Evolutionary conservation across 371 early-diverging fungal species (phyloP).

Genomic region (Circinella minor): DNA sequence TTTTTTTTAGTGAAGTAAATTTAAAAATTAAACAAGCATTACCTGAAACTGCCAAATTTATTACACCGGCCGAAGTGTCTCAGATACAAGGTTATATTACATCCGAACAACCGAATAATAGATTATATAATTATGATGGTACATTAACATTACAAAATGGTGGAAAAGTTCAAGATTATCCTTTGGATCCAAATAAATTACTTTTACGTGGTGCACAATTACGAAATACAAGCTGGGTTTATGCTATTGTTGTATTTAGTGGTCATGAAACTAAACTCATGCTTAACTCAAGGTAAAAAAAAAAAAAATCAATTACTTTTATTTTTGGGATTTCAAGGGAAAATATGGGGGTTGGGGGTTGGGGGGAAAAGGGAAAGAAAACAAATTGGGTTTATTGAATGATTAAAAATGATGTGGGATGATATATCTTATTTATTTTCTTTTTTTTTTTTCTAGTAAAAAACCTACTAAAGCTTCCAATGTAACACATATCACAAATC

Average conservation of each 20-base stretch:
- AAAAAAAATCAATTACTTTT: not conserved
- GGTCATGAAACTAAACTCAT: slow-evolving; percentile 91
- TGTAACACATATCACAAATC: slow-evolving; percentile 88
- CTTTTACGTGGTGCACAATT: slow-evolving; percentile 83
- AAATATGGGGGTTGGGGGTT: no score
- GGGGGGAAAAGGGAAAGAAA: no score
- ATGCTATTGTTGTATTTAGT: slow-evolving; percentile 82
- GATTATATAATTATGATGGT: slow-evolving; percentile 87
- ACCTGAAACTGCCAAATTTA: slow-evolving; percentile 69
- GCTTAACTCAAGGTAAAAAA: slow-evolving; percentile 83
- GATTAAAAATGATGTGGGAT: not conserved
- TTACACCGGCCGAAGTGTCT: slow-evolving; percentile 64
- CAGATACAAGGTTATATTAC: slow-evolving; percentile 61
- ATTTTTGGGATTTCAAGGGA: not conserved
- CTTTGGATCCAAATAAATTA: slow-evolving; percentile 80
- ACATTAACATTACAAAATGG: slow-evolving; percentile 56
- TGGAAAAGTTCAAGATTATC: slow-evolving; percentile 56
- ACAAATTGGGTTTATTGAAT: no score
- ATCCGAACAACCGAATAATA: slow-evolving; percentile 87
- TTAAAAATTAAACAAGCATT: slow-evolving; percentile 89
- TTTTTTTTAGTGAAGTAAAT: slow-evolving; percentile 78
- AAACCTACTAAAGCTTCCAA: slow-evolving; percentile 54
- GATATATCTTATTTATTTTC: not conserved
- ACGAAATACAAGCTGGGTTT: slow-evolving; percentile 86
- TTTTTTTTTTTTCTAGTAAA: slow-evolving; percentile 31